These are phyloP conservation scores for Peziza echinospora DNA, from an alignment of 495 filamentous ascomycete species.

Conservation along the genomic window DNA sequence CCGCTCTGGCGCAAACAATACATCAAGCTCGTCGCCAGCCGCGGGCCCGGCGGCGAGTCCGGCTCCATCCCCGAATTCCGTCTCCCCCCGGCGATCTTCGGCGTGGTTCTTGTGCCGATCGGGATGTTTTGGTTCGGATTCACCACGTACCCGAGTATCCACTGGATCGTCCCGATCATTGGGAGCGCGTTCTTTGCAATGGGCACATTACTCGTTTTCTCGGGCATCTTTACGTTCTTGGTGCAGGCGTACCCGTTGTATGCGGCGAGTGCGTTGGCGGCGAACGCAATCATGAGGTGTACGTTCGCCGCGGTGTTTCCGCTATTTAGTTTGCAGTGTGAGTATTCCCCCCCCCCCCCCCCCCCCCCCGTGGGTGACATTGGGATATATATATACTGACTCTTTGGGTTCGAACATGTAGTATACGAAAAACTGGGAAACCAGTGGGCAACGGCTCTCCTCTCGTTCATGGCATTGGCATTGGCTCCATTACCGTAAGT, in stretches of 20 bases:
- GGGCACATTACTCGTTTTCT: slow-evolving; percentile 59
- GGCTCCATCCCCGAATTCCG: slow-evolving; percentile 62
- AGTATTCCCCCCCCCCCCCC: no score
- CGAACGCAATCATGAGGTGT: slow-evolving; percentile 67
- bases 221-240: slow-evolving; percentile 80
- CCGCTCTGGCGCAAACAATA: slow-evolving; percentile 59
- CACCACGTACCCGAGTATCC: slow-evolving; percentile 45
- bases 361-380: no score
- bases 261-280: slow-evolving; percentile 70
- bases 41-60: slow-evolving; percentile 35
- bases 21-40: slow-evolving; percentile 30
- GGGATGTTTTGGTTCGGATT: slow-evolving; percentile 52
- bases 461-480: slow-evolving; percentile 45
- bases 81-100: slow-evolving; percentile 59
- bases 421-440: slow-evolving; percentile 47
- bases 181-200: slow-evolving; percentile 51
- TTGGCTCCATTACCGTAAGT: slow-evolving; percentile 48
- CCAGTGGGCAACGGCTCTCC: slow-evolving; percentile 49
- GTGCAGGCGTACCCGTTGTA: slow-evolving; percentile 85
- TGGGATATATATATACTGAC: no score
- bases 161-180: slow-evolving; percentile 45
- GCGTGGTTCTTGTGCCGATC: slow-evolving; percentile 54
- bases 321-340: slow-evolving; percentile 35
- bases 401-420: no score
- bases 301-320: slow-evolving; percentile 64